Base-by-base conservation (phyloP, 495 filamentous ascomycete species). In the Immersiella caudata region DNA sequence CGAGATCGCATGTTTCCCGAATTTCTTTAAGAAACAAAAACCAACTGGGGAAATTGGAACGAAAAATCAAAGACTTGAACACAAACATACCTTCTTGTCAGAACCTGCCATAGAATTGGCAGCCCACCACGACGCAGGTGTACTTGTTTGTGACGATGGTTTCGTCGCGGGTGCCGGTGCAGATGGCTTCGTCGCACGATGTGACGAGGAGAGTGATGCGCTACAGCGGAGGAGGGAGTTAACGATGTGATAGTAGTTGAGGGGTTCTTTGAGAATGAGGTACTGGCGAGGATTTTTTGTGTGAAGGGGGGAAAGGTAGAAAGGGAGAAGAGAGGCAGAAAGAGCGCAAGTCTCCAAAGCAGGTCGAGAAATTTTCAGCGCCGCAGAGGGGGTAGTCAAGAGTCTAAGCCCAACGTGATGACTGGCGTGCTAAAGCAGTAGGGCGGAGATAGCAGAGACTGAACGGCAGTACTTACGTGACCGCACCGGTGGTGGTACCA, bases 401-500 rank as follows among this genome's bases (percentile, higher is more conserved):
- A 8, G 29, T 8, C 29, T 3, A 3, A 33, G 29, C 8, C 8
- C 29, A 33, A 33, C 29, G 3, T 4, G 8, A 33, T 4, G 8
- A 33, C 29, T 4, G 8, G 29, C 29, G 29, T 33, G 29, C 29
- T 33, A 8, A 33, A 33, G 29, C 29, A 8, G 29, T 33, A 33
- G 8, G 8, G 29, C 29, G 8, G 8, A 33, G 8, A 33, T 8
- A 33, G 29, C 29, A 33, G 8, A 33, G 8, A 33, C 29, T 4
- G 8, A 33, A 33, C 29, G 29, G 29, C 29, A 33, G 29, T 18
- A 46, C 40, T 46, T 22, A 64, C 49, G 61, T 77, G 75, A 40
- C 70, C 73, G 55, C 73, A 77, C 20, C 69, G 66, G 54, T 77
- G 75, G 67, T 75, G 73, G 65, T 71, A 65, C 54, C 71, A 75